Evolutionary conservation across 1,284 basidiomycete genomes (phyloP), one percentile per base, ranked within the genome.

Genomic region (Athelia psychrophila): DNA sequence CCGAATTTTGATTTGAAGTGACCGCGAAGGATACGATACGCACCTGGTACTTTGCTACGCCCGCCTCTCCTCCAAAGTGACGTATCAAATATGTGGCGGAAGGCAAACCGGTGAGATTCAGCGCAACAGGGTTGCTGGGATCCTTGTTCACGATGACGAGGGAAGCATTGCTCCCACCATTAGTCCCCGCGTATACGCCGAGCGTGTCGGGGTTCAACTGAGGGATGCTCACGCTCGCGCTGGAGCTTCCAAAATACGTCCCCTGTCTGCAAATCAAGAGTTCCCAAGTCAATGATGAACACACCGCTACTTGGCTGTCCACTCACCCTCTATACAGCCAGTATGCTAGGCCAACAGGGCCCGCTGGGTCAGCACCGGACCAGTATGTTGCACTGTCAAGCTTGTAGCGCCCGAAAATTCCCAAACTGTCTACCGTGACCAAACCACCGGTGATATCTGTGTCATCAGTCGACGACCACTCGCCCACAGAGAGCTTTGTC

Each of bases 341-440:
- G 59, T 73, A 80, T 24, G 77, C 78, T 47, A 79, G 59, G 24
- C 76, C 78, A 24, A 74, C 59, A 22, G 77, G 76, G 8, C 72
- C 73, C 36, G 65, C 61, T 58, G 72, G 70, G 53, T 73, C 70
- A 3, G 74, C 72, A 13, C 68, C 70, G 6, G 64, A 67, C 78
- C 78, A 80, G 60, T 80, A 80, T 2, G 77, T 79, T 19, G 78
- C 76, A 32, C 63, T 64, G 57, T 80, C 78, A n/a, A 79, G 60
- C 13, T 66, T 64, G 51, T 75, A 72, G 53, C 66, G 62, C 13
- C 78, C 78, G 52, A 75, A 80, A 51, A 79, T 71, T 44, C 78
- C 78, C 19, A 80, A 70, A 18, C 60, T 55, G 54, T 80, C 78
- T 13, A 63, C 78, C 5, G 76, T 73, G 32, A 77, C 66, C 35